Conservation (phyloP, 1,139 yeast genomes). For the Nematodospora anomalae region DNA sequence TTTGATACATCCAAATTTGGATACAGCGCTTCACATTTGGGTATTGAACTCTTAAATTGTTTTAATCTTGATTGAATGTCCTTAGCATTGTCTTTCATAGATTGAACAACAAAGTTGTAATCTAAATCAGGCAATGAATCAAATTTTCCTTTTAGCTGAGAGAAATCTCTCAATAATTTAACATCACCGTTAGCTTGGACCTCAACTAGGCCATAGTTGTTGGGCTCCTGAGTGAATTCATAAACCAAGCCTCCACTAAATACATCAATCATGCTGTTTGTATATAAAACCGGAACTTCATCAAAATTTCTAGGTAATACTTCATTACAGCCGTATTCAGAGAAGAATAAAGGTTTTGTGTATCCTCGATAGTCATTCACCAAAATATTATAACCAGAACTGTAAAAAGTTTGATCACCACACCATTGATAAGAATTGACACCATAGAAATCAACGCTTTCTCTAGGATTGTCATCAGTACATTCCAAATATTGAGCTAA, state of each 20-base stretch:
- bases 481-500: constrained; percentile 84
- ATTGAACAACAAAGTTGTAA: constrained; percentile 22
- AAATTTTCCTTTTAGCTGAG: constrained; percentile 49
- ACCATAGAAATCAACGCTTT: constrained; percentile 88
- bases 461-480: constrained; percentile 52
- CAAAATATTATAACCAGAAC: constrained; percentile 78
- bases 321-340: constrained; percentile 93
- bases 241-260: constrained; percentile 93
- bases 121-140: constrained; percentile 32
- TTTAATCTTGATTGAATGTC: constrained; percentile 27
- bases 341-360: constrained; percentile 78
- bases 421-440: constrained; percentile 98
- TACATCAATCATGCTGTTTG: constrained; percentile 71
- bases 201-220: constrained; percentile 83
- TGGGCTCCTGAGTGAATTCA: constrained; percentile 86
- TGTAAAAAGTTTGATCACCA: constrained; percentile 78
- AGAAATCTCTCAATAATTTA: constrained; percentile 53
- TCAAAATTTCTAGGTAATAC: constrained; percentile 78
- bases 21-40: constrained; percentile 47
- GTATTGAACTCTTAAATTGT: constrained; percentile 22
- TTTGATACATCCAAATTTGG: constrained; percentile 51
- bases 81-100: constrained; percentile 28
- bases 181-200: constrained; percentile 58
- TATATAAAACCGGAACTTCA: constrained; percentile 72
- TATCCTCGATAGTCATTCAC: constrained; percentile 69